Evolutionary conservation across 805 yeast species (phyloP), one percentile per base, ranked within the genome.

Genomic region (Wickerhamomyces bisporus): DNA sequence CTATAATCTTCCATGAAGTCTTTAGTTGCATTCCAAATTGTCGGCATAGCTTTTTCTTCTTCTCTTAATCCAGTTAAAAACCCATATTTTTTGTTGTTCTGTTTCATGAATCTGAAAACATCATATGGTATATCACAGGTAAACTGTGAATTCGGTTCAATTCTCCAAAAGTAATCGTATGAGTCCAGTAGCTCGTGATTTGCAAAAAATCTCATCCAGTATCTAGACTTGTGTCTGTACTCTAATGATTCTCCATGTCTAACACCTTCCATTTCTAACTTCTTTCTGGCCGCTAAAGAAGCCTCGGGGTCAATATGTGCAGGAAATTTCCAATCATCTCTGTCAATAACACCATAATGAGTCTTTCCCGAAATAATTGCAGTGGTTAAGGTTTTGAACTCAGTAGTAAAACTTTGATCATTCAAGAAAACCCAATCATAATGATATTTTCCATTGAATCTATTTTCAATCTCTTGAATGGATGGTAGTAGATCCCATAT

Each of bases 401-500:
- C 71, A 2, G 64, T 66, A 30, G 65, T 54, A 53, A 83, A 83
- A 5, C 72, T 75, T 40, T 63, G 68, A 52, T 83, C 84, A 56
- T 82, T 83, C 35, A 83, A 56, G 47, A 83, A 83, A 2, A 80
- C 78, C 83, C 86, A 83, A 57, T 82, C 87, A 53, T 83, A 82
- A 55, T 82, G 82, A 62, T 30, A 30, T 10, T 16, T 20, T 4
- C 16, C 6, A 13, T 30, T 30, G 16, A 80, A 81, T 28, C 86
- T 61, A 47, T 70, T 77, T 51, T 81, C 81, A 32, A 77, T 70
- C 40, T 68, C 68, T 46, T 74, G 70, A 34, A 82, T 71, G 6
- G 87, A 68, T 28, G 67, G 68, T 5, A 77, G 56, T 44, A 81
- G 61, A 8, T 62, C 64, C 53, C 66, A 71, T 6, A 81, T 58